Base-by-base conservation (phyloP, 495 filamentous ascomycete species). In the Penicillium cinerascens region DNA sequence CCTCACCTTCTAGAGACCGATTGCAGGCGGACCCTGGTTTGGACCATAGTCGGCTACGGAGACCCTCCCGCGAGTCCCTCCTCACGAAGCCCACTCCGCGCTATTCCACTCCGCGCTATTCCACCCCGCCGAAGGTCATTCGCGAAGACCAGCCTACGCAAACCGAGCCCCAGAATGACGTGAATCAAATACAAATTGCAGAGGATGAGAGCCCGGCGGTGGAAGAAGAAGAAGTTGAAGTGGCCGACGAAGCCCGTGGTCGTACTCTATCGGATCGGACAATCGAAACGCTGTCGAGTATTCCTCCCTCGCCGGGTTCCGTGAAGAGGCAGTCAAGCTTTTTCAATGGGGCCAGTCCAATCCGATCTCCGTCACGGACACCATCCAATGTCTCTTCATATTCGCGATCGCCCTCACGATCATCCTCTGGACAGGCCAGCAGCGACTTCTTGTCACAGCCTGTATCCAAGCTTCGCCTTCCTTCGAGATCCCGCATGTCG, bases 301-400 rank as follows among this genome's bases (percentile, higher is more conserved):
- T 88, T 18, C 82, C 86, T 3, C 76, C 83, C 2, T 87, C 86
- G 16, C 86, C 86, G 7, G 79, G 75, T 2, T 69, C 79, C n/a
- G 62, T 65, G 9, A 71, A 76, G 51, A 69, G 82, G 50, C 71
- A 72, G 49, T 85, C 84, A 9, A 82, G 76, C 58, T 86, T 88
- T 66, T 87, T 83, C 64, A 74, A 71, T 47, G 65, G 74, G 11
- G 72, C 81, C 43, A 82, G 78, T 53, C 79, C 81, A 10, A 79
- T 80, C 64, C 73, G 76, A 9, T 79, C 81, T 10, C 74, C 77
- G 2, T 75, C 78, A 26, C 73, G 81, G 13, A 79, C 85, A 8
- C 67, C 76, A 18, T 86, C 81, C 9, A 71, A 77, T 15, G 58
- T 82, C 54, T 75, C 76, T 22, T 77, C 64, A 49, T 78, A 71